Conservation (phyloP, 768 basidiomycete species). For the Nidularia pulvinata region DNA sequence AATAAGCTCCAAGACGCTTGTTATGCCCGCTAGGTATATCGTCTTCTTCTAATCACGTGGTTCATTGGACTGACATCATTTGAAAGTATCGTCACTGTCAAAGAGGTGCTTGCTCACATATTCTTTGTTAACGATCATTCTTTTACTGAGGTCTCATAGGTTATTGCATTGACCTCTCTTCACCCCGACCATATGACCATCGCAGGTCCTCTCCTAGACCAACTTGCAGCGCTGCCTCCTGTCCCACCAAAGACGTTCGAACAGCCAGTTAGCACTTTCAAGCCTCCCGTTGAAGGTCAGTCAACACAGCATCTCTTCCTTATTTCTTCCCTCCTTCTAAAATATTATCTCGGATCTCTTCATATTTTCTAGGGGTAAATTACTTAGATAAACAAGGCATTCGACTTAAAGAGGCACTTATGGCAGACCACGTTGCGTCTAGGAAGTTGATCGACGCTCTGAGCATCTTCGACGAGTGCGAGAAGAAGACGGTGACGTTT, state of each 20-base stretch:
- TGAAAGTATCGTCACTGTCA: neutral
- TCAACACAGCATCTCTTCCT: neutral
- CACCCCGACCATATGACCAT: slow-evolving; percentile 42
- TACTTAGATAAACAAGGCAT: slow-evolving; percentile 31
- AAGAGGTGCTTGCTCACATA: neutral
- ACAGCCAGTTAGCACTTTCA: slow-evolving; percentile 1
- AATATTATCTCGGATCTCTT: neutral
- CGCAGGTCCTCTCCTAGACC: slow-evolving; percentile 34
- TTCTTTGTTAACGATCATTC: neutral
- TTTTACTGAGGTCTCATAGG: slow-evolving; percentile 16
- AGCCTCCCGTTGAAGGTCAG: neutral
- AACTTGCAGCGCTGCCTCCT: slow-evolving; percentile 24
- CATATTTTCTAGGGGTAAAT: slow-evolving; percentile 13
- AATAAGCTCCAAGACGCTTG: slow-evolving; percentile 33
- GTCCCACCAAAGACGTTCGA: slow-evolving; percentile 4
- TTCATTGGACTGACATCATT: neutral
- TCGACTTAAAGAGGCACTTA: slow-evolving; percentile 31
- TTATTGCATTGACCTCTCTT: slow-evolving; percentile 36
- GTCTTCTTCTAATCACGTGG: neutral
- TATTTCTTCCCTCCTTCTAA: slow-evolving; percentile 1
- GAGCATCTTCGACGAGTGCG: slow-evolving; percentile 38
- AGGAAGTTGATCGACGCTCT: slow-evolving; percentile 46
- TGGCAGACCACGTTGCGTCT: slow-evolving; percentile 30
- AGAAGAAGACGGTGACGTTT: slow-evolving; percentile 34
- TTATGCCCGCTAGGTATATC: slow-evolving; percentile 49